Evolutionary conservation across 352 stramenopile species (phyloP), one percentile per base, ranked within the genome.

Genomic region (Pythium utonaiense): DNA sequence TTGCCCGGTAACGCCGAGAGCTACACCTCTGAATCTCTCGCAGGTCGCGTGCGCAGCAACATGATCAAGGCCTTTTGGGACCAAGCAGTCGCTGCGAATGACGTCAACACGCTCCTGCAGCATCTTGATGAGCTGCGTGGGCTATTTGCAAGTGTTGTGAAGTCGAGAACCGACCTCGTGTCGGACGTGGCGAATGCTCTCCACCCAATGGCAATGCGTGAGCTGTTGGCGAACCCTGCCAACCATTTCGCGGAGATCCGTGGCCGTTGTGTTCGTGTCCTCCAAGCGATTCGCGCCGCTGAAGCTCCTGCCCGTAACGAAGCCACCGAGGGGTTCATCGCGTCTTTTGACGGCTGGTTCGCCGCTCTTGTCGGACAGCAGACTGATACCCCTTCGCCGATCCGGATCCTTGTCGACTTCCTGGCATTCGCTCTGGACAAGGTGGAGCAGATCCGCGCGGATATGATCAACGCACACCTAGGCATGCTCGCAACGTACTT

Each of bases 41-140:
- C 68, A 17, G 62, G 71, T 12, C 67, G 76, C 19, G 67, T 90
- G 4, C 76, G 69, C 8, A 53, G 70, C 38, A 71, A 74, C 5
- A 92, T 90, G 78, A 67, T 71, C 1, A 71, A 77, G 45, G 83
- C 79, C 1, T 93, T 89, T 36, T 93, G 83, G 83, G 80, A 89
- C 44, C 77, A 80, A 9, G 64, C 88, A 0, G 62, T 78, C 0
- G 64, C 67, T 3, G 50, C 74, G 3, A 83, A 84, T 53, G 81
- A 89, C 42, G 52, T 80, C 6, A 47, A 70, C 36, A 74, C 70
- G 13, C 50, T 92, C 1, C 51, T 91, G 17, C 57, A 64, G 1
- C 70, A 70, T 4, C 73, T 82, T 0, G 79, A 88, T 30, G 80
- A 91, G 60, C 53, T 93, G 3, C 70, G 77, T 1, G 45, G 53